Evolutionary conservation across 345 rosid species (phyloP).

Genomic region (Hibiscus syriacus): DNA sequence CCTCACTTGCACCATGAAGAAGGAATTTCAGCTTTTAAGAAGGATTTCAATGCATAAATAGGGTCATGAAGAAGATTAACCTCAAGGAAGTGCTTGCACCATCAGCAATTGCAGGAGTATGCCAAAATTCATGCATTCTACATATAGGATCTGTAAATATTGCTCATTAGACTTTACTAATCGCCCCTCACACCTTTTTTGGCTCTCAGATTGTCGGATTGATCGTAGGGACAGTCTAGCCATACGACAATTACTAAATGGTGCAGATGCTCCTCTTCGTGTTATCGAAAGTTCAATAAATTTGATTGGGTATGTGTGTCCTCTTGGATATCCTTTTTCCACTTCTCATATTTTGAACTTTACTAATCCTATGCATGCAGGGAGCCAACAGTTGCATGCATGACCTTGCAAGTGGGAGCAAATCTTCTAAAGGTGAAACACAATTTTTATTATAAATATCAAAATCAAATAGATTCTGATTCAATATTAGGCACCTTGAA

Average conservation of each 20-base stretch:
- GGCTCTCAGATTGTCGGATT: background rate
- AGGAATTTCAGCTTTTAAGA: conserved; percentile 2
- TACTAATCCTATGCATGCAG: too few species aligned
- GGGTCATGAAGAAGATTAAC: conserved; percentile 1
- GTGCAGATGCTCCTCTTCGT: background rate
- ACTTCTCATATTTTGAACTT: too few species aligned
- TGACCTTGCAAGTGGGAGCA: background rate
- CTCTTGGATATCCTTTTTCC: background rate
- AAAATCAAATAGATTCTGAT: too few species aligned
- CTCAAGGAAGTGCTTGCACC: conserved; percentile 18
- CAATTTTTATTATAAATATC: background rate
- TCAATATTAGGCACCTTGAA: background rate
- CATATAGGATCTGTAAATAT: background rate
- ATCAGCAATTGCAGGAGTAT: conserved; percentile 22
- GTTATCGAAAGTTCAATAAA: background rate
- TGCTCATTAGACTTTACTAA: background rate
- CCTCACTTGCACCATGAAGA: too few species aligned
- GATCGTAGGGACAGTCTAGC: background rate
- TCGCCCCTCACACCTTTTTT: background rate
- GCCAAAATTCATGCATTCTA: background rate
- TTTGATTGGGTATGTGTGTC: background rate
- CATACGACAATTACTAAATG: background rate
- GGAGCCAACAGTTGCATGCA: background rate
- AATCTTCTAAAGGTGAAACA: background rate
- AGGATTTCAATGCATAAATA: background rate